Base-by-base conservation (phyloP, 345 rosid genomes). In the Dovyalis caffra region DNA sequence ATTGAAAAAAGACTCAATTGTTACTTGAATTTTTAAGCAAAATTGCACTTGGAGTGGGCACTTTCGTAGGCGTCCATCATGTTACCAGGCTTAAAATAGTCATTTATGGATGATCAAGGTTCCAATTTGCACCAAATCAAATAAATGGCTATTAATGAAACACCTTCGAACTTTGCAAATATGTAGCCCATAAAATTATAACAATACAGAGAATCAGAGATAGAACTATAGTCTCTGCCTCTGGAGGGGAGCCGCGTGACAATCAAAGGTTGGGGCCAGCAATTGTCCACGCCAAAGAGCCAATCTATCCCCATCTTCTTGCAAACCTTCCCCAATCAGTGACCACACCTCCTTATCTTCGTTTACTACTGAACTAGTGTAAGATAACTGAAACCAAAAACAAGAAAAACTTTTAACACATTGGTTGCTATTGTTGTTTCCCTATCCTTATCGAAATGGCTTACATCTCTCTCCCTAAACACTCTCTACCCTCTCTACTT, bases 381-480 rank as follows among this genome's bases (percentile, higher is more conserved):
- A 11, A 47, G 14, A 21, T 21, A 38, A 49, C 1, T 6, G 14
- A 14, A 40, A 43, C 31, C 18, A 56, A 38, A 7, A 51, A 45
- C 31, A 56, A 7, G 7, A 1, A 53, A 10, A 31, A 8, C 26
- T 0, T 21, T 32, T 11, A 28, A n/a, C 3, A 16, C 35, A 8
- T 37, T 56, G 20, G 32, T 74, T 35, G 14, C 15, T 31, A 2
- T 40, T 26, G 5, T 35, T 34, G 33, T 57, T 32, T 37, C 53
- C 74, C 60, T 35, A 7, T 35, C 38, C 33, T 29, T 56, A 35
- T 38, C 32, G 35, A 26, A 66, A 88, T 88, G 94, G 89, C 90
- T 60, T 79, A 90, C 65, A 75, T 87, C 15, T 71, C 87, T 64
- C 79, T 87, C 8, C 79, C 86, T 20, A 85, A 79, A 57, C 85